Evolutionary conservation across 805 yeast genomes (phyloP), one percentile per base, ranked within the genome.

Genomic region (Yarrowia osloensis): DNA sequence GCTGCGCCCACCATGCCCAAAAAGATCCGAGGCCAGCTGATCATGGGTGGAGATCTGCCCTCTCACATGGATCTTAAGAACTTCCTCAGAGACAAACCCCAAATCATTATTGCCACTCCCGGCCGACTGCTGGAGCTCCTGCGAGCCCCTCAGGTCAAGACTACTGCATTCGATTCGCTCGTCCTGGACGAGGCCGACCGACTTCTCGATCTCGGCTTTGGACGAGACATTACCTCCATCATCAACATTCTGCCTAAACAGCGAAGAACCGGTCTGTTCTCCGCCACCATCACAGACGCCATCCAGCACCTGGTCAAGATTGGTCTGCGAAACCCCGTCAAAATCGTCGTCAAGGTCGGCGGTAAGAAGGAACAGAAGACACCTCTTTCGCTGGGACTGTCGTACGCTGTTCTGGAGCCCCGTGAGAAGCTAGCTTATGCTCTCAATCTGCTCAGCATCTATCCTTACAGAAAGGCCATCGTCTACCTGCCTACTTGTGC

Each of bases 181-280:
- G 87, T 95, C 4, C 76, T 95, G 46, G 99, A 95, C 76, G 98
- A 95, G 77, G 98, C 98, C 7, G 99, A 95, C 73, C 85, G 91
- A 71, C 80, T 94, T 39, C 80, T 94, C 37, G 98, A 92, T 74
- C 75, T 86, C 35, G 88, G 91, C 47, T 91, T 91, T 74, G 98
- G 93, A 74, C 76, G 86, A 29, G 89, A 92, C 44, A 91, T 92
- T 74, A 85, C 84, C 29, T 81, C 80, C 47, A 92, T 91, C 50
- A 85, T 90, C 49, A 85, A 87, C 49, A 79, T 82, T 52, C 78
- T 95, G 31, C 99, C 99, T 0, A 88, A 90, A 71, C 99, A 94
- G 78, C 86, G 97, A 73, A 83, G 99, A 73, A 91, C 96, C 0
- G 99, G 98, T 0, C 79, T 94, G 21, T 94, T 94, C 74, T 91